Base-by-base conservation (phyloP, 192 early-diverging fungal species). In the Coemansia interrupta region DNA sequence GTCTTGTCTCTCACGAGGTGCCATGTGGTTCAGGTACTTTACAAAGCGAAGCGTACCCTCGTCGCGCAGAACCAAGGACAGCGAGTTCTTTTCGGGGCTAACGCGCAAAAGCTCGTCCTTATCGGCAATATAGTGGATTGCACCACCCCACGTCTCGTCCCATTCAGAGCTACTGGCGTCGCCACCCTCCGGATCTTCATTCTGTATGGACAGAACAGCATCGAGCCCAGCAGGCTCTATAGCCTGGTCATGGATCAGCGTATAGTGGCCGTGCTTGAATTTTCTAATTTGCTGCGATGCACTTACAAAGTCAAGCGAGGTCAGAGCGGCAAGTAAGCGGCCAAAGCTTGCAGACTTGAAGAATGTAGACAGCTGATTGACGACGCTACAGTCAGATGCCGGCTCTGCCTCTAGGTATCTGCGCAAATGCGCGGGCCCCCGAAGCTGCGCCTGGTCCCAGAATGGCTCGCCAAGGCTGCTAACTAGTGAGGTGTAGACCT, bases 121-220 rank as follows among this genome's bases (percentile, higher is more conserved):
- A 43, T 85, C 82, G 19, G 80, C 82, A 19, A 84, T 75, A 61
- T 87, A 87, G 46, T 83, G 80, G 3, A 73, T 87, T 1, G 77
- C 69, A 18, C 85, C 85, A 15, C 78, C 72, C 82, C 83, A 85
- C 0, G 54, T 42, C 29, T 83, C 78, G 13, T 80, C 61, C 82
- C 82, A 84, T 29, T 70, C 60, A 26, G 26, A 26, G 26, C 2
- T 26, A 26, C 26, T 26, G 4, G 38, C 36, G 4, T 40, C 14
- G 36, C 49, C 72, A 39, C 61, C 73, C 43, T 66, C 45, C 11
- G 30, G 15, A 41, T 3, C 10, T 10, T 6, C 26, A 2, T 55
- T 36, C 9, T 19, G 19, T 17, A 76, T 43, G 1, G 57, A 80
- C 24, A 85, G 72, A 0, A 63, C 50, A 3, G 72, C 82, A 60